Evolutionary conservation across 1,139 yeast genomes (phyloP).

Genomic region (Yamadazyma dendronema): DNA sequence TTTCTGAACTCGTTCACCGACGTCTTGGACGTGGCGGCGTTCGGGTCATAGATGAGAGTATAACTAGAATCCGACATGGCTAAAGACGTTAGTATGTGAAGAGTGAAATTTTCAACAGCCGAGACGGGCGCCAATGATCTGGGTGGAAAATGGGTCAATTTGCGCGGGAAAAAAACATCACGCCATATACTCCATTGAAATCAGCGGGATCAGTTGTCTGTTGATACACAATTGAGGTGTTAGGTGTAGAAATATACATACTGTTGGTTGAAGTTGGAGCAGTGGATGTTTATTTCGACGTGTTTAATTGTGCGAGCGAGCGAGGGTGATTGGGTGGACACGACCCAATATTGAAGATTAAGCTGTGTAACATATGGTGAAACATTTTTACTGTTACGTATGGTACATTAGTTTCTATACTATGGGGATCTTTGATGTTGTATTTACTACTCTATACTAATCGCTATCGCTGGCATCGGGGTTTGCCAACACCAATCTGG

Average conservation of each 20-base stretch:
- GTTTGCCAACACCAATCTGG: constrained; percentile 64
- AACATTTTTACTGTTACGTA: too few species aligned
- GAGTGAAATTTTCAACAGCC: neutral
- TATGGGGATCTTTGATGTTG: too few species aligned
- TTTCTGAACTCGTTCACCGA: constrained; percentile 76
- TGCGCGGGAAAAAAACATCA: neutral
- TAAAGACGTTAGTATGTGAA: constrained; percentile 3
- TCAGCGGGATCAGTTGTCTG: neutral
- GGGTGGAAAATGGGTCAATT: neutral
- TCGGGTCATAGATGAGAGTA: constrained; percentile 74
- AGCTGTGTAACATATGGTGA: too few species aligned
- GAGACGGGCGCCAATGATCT: neutral
- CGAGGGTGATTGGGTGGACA: neutral
- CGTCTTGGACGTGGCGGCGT: constrained; percentile 67
- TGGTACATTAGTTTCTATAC: too few species aligned
- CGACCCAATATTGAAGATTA: too few species aligned
- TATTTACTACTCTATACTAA: too few species aligned
- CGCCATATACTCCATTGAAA: too few species aligned
- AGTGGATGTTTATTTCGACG: constrained; percentile 14
- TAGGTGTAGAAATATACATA: neutral
- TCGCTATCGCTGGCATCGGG: constrained; percentile 48
- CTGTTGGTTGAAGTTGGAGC: neutral
- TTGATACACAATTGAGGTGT: neutral
- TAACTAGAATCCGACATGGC: constrained; percentile 54
- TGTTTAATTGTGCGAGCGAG: constrained; percentile 12